Conservation (phyloP, 257 asterid species). For the Agastache rugosa region DNA sequence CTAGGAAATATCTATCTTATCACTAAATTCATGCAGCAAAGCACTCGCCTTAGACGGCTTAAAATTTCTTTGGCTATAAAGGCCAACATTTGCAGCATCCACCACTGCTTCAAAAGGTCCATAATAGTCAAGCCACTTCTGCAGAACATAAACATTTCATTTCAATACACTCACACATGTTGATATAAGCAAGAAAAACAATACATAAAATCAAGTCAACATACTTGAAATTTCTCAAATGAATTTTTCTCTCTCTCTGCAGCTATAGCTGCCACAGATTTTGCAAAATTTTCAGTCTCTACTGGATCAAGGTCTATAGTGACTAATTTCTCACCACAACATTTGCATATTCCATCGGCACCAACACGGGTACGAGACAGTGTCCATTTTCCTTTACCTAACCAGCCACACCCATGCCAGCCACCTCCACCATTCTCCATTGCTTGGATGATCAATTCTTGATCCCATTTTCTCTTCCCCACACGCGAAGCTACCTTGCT, state of each 20-base stretch:
- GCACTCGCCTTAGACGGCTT: constrained; percentile 71
- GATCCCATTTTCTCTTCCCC: constrained; percentile 79
- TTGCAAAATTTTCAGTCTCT: constrained; percentile 77
- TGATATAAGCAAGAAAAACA: constrained; percentile 22
- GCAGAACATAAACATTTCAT: constrained; percentile 43
- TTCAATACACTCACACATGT: constrained; percentile 26
- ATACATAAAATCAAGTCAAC: constrained; percentile 20
- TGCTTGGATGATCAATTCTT: constrained; percentile 48
- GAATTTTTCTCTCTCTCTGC: constrained; percentile 64
- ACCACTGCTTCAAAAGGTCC: constrained; percentile 94
- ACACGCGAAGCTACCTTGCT: constrained; percentile 70
- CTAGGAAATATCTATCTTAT: neutral
- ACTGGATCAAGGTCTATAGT: constrained; percentile 82
- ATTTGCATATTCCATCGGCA: constrained; percentile 71
- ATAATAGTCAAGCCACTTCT: constrained; percentile 87
- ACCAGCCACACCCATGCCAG: constrained; percentile 94
- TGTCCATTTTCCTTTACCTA: constrained; percentile 82
- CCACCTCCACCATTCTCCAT: constrained; percentile 80
- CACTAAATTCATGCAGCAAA: constrained; percentile 22
- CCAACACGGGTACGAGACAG: constrained; percentile 55
- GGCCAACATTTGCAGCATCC: constrained; percentile 89
- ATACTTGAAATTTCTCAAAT: constrained; percentile 85
- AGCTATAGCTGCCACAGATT: constrained; percentile 80
- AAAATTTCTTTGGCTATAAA: constrained; percentile 70
- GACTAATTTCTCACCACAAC: constrained; percentile 68